phyloP scores from a whole-genome alignment of 2,329 filamentous ascomycete species.

The Paecilomyces sp. region DNA sequence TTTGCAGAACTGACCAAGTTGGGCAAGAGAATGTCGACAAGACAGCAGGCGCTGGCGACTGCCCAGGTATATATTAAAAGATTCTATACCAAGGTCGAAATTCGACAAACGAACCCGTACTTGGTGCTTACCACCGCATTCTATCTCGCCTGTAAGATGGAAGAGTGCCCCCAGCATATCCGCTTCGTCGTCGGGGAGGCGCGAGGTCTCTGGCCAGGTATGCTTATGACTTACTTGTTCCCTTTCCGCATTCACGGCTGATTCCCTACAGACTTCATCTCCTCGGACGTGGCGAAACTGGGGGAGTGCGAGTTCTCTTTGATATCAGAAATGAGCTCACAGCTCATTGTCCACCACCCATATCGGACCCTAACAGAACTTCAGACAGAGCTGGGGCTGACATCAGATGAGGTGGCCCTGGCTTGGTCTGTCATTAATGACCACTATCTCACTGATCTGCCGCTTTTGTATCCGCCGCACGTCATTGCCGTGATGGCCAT shows the following conservation, averaged over 20 bases:
- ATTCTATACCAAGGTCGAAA: conserved; percentile 86
- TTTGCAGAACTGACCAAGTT: conserved; percentile 68
- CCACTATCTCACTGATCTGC: conserved; percentile 86
- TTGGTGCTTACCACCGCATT: conserved; percentile 87
- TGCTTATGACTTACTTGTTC: conserved; percentile 8
- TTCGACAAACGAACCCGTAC: conserved; percentile 87
- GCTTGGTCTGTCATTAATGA: conserved; percentile 85
- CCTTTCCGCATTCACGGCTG: conserved; percentile 1
- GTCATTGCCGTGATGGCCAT: conserved; percentile 81
- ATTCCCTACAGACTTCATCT: conserved; percentile 52
- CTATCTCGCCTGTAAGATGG: conserved; percentile 96
- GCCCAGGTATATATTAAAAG: conserved; percentile 92
- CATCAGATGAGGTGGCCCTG: conserved; percentile 69
- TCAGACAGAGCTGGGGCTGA: conserved; percentile 61
- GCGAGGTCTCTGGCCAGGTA: conserved; percentile 72
- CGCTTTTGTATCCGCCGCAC: conserved; percentile 77
- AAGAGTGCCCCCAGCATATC: conserved; percentile 95
- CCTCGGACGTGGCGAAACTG: conserved; percentile 71
- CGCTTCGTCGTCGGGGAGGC: conserved; percentile 82
- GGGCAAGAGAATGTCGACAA: conserved; percentile 72
- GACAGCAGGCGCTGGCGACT: conserved; percentile 89
- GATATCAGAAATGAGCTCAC: conserved; percentile 84
- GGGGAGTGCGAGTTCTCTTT: conserved; percentile 92
- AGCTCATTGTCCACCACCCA: conserved; percentile 84
- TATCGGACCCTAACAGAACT: conserved; percentile 74